A percentile compares a stretch with the other conserved stretches of the same genome.
Conservation (phyloP, 192 early-diverging fungal genomes). For the Coemansia aciculifera region DNA sequence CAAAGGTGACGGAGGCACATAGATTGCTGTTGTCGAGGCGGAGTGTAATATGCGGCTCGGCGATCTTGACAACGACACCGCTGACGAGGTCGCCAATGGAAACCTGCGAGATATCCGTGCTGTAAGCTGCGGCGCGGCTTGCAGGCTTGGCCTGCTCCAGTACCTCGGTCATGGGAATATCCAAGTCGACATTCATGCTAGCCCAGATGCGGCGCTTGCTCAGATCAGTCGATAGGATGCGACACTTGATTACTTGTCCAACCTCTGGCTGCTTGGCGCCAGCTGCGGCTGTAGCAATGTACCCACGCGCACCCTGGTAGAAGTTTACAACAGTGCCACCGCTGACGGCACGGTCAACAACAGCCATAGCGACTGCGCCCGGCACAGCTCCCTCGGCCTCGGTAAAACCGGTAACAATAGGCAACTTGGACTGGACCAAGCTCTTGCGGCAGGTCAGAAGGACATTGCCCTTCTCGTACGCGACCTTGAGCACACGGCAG, state of each 20-base stretch:
- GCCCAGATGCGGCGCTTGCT: conserved; percentile 62
- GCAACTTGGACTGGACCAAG: conserved; percentile 70
- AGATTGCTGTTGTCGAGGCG: conserved; percentile 61
- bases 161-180: conserved; percentile 40
- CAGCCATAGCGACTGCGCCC: conserved; percentile 57
- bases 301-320: conserved; percentile 71
- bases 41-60: conserved; percentile 55
- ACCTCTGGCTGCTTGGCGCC: conserved; percentile 59
- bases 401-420: conserved; percentile 61
- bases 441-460: conserved; percentile 74
- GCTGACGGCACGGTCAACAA: conserved; percentile 31
- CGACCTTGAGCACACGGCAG: conserved; percentile 68
- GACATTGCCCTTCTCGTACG: conserved; percentile 61
- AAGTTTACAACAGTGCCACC: conserved; percentile 76
- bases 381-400: conserved; percentile 56
- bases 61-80: conserved; percentile 61
- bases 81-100: conserved; percentile 52
- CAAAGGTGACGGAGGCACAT: conserved; percentile 57
- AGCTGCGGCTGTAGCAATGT: conserved; percentile 48
- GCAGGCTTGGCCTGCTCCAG: conserved; percentile 13
- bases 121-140: conserved; percentile 8
- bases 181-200: conserved; percentile 47
- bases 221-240: conserved; percentile 61
- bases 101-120: conserved; percentile 37
- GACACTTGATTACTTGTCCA: conserved; percentile 76